Conservation (phyloP, 441 rosid genomes). For the Geranium incanum region DNA sequence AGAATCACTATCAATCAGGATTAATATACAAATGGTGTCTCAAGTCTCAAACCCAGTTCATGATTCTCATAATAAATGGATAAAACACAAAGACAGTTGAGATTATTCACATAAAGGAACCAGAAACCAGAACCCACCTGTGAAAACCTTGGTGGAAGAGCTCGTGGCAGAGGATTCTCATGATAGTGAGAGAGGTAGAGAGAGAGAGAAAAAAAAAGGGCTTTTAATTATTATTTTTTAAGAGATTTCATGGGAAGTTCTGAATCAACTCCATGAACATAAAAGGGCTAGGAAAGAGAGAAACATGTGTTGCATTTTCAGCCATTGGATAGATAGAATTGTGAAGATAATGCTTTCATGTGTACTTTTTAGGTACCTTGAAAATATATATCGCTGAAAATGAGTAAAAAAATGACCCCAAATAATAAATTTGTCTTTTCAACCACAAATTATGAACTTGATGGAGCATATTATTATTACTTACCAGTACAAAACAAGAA, state of each 20-base stretch:
- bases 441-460: no score
- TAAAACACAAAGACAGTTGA: not conserved
- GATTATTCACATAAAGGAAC: not conserved
- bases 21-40: not conserved
- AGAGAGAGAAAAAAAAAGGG: not conserved
- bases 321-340: not conserved
- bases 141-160: not conserved
- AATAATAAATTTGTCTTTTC: no score
- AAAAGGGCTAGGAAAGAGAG: not conserved
- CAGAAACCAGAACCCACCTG: not conserved
- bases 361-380: no score
- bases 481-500: no score
- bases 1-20: not conserved
- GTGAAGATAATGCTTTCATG: not conserved
- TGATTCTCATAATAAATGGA: slow-evolving; percentile 1
- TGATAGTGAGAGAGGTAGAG: not conserved
- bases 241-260: not conserved
- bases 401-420: no score
- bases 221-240: not conserved
- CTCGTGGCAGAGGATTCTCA: slow-evolving; percentile 6
- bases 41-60: not conserved
- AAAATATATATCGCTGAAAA: no score
- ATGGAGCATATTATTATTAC: no score
- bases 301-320: slow-evolving; percentile 2
- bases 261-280: not conserved